Conservation (phyloP, 768 basidiomycete species). For the Coprinopsis cinerea region DNA sequence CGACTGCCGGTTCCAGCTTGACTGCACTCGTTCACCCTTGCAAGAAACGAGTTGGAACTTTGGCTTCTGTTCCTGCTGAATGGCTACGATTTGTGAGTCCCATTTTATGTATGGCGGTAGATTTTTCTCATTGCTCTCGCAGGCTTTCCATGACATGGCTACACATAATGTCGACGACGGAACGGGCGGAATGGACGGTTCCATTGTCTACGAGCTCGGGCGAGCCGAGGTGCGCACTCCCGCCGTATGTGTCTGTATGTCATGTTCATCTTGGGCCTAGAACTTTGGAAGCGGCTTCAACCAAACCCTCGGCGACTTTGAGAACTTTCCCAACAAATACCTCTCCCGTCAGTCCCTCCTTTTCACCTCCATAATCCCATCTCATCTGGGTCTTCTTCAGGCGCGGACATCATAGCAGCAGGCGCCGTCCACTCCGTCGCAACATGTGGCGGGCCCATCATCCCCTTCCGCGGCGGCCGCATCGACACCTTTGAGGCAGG, state of each 20-base stretch:
- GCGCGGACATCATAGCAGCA: constrained; percentile 39
- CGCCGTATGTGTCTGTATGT: not conserved
- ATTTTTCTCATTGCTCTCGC: not conserved
- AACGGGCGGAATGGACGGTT: constrained; percentile 45
- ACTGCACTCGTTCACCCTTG: constrained; percentile 29
- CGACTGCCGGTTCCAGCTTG: constrained; percentile 27
- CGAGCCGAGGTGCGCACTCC: constrained; percentile 30
- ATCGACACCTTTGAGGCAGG: constrained; percentile 34
- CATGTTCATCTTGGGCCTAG: constrained; percentile 18
- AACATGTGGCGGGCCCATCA: constrained; percentile 41
- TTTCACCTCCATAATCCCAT: too few species aligned
- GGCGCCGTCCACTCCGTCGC: constrained; percentile 31
- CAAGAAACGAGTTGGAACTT: constrained; percentile 23
- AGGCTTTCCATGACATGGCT: constrained; percentile 49
- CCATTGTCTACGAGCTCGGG: constrained; percentile 41
- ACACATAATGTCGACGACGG: constrained; percentile 40
- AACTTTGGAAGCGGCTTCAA: constrained; percentile 44
- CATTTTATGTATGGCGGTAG: not conserved
- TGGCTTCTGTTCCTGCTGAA: constrained; percentile 27
- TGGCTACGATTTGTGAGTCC: constrained; percentile 31
- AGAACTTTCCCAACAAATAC: constrained; percentile 35
- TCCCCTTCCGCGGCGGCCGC: constrained; percentile 38
- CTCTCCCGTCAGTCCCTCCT: constrained; percentile 33
- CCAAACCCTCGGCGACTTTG: constrained; percentile 36
- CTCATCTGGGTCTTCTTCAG: constrained; percentile 18